Conservation (phyloP, 2,329 filamentous ascomycete species). For the Trichoderma breve region DNA sequence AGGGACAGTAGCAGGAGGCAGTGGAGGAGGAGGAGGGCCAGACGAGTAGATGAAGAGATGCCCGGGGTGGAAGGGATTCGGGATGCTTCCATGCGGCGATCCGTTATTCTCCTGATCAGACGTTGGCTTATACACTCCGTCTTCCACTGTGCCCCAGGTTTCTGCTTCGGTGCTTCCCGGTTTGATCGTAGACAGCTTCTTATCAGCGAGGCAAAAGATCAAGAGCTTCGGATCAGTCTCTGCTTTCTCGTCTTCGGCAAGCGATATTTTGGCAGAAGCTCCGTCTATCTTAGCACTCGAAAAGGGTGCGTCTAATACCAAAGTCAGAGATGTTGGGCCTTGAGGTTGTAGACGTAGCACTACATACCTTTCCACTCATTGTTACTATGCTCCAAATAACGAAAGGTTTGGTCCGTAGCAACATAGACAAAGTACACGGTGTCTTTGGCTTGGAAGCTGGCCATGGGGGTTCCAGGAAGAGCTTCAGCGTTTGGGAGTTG, state of each 20-base stretch:
- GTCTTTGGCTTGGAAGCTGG: not conserved
- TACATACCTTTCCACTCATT: constrained; percentile 9
- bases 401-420: not conserved
- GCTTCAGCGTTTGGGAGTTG: not conserved
- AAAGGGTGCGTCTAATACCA: not conserved
- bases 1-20: not conserved
- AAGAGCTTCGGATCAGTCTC: not conserved
- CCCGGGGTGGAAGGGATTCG: not conserved
- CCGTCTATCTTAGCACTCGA: not conserved
- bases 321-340: not conserved
- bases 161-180: not conserved
- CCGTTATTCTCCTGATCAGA: not conserved
- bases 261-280: not conserved
- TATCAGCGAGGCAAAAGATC: not conserved
- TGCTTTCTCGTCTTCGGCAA: not conserved
- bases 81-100: not conserved
- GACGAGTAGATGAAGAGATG: not conserved
- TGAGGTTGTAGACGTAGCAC: no score
- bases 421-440: not conserved
- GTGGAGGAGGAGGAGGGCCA: not conserved
- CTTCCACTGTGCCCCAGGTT: not conserved
- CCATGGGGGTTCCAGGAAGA: not conserved
- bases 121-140: not conserved
- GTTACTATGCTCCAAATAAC: not conserved
- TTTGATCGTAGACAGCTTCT: not conserved